These are phyloP conservation scores for Dinochytrium kinnereticum DNA, from an alignment of 371 early-diverging fungal genomes.

Conservation along the genomic window DNA sequence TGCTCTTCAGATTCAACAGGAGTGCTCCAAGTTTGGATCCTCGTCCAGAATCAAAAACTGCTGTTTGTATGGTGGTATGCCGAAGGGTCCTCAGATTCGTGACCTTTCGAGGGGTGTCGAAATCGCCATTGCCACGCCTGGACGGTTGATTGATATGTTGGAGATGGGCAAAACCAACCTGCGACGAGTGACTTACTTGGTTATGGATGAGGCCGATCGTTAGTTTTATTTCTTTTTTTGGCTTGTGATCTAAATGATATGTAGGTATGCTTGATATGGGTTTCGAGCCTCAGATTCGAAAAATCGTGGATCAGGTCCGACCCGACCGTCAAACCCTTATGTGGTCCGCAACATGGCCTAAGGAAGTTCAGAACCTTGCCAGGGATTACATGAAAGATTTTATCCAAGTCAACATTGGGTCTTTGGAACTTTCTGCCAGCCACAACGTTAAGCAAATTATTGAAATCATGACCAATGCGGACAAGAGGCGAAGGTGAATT, in stretches of 20 bases:
- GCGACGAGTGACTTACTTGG: slow-evolving; percentile 95
- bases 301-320: slow-evolving; percentile 96
- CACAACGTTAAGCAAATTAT: slow-evolving; percentile 67
- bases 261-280: slow-evolving; percentile 90
- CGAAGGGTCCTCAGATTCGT: slow-evolving; percentile 93
- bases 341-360: slow-evolving; percentile 99
- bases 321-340: slow-evolving; percentile 99
- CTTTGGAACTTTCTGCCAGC: slow-evolving; percentile 66
- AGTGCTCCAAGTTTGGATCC: slow-evolving; percentile 89
- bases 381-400: slow-evolving; percentile 93
- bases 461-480: slow-evolving; percentile 79
- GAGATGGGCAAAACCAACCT: slow-evolving; percentile 88
- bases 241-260: too few relatives aligned
- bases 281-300: slow-evolving; percentile 99
- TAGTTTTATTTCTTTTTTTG: slow-evolving; percentile 25
- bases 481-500: slow-evolving; percentile 68
- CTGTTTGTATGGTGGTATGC: slow-evolving; percentile 97
- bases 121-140: slow-evolving; percentile 99
- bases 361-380: slow-evolving; percentile 94
- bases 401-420: slow-evolving; percentile 98
- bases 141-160: slow-evolving; percentile 99
- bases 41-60: slow-evolving; percentile 90
- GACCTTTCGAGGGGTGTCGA: slow-evolving; percentile 92
- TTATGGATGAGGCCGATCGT: slow-evolving; percentile 86
- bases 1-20: slow-evolving; percentile 93